These are phyloP conservation scores for Fragilariopsis cylindrus DNA, from an alignment of 108 stramenopile species.

Conservation along the genomic window DNA sequence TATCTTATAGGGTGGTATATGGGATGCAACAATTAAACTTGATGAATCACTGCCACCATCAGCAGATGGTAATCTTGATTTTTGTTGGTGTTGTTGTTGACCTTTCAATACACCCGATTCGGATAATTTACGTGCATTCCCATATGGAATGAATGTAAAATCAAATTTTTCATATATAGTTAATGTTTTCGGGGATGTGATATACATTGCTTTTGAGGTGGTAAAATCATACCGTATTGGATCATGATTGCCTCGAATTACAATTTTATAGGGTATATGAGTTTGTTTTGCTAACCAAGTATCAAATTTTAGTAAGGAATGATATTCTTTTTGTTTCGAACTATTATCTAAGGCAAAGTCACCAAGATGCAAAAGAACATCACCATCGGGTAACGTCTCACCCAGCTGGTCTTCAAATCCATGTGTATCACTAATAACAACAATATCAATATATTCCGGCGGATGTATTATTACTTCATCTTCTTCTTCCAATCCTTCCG, in stretches of 20 bases:
- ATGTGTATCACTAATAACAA: constrained; percentile 75
- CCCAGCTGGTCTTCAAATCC: constrained; percentile 61
- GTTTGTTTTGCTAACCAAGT: constrained; percentile 62
- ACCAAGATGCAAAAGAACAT: constrained; percentile 73
- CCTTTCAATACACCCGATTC: constrained; percentile 9
- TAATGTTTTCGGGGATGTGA: constrained; percentile 40
- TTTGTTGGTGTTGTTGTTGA: no score
- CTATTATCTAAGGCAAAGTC: constrained; percentile 62
- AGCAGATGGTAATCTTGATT: constrained; percentile 37
- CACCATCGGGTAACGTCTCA: constrained; percentile 56
- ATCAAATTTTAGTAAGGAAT: constrained; percentile 49
- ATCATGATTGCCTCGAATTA: constrained; percentile 82
- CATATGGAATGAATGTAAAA: constrained; percentile 51
- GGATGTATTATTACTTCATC: constrained; percentile 20
- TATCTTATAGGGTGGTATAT: constrained; percentile 64
- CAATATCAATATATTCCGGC: constrained; percentile 30
- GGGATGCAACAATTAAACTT: constrained; percentile 46
- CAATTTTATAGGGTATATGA: constrained; percentile 60
- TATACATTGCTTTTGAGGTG: constrained; percentile 53
- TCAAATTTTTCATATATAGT: constrained; percentile 23
- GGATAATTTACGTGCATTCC: constrained; percentile 37
- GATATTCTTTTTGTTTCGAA: constrained; percentile 24
- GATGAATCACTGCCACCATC: no score
- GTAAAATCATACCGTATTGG: constrained; percentile 44
- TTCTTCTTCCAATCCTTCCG: background rate